Conservation (phyloP, 805 yeast genomes). For the Candida taoyuanica region DNA sequence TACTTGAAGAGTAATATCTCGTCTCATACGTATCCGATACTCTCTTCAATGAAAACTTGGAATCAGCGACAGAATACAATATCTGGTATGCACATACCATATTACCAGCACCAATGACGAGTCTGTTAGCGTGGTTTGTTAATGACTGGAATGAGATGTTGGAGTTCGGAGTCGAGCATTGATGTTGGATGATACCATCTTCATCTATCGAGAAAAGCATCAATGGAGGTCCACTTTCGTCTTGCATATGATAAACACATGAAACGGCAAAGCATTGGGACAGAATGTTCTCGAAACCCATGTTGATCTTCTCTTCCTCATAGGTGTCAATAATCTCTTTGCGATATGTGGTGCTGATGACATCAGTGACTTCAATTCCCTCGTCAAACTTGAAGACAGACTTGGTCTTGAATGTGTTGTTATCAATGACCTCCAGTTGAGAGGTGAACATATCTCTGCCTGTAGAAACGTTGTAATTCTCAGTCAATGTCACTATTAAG, state of each 20-base stretch:
- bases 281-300: conserved; percentile 32
- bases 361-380: conserved; percentile 26
- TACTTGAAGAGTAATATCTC: conserved; percentile 10
- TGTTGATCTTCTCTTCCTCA: conserved; percentile 23
- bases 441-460: conserved; percentile 13
- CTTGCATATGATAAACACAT: conserved; percentile 31
- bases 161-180: conserved; percentile 16
- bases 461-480: conserved; percentile 4
- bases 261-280: conserved; percentile 34
- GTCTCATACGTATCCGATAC: conserved; percentile 22
- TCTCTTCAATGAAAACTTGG: conserved; percentile 27
- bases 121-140: conserved; percentile 26
- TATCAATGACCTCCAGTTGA: conserved; percentile 24
- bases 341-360: conserved; percentile 21
- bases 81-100: conserved; percentile 27
- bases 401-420: conserved; percentile 21
- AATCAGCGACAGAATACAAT: conserved; percentile 31
- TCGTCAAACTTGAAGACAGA: conserved; percentile 16
- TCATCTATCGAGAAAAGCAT: conserved; percentile 34
- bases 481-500: conserved; percentile 19
- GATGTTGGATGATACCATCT: conserved; percentile 28
- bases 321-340: conserved; percentile 21
- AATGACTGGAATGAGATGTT: conserved; percentile 25
- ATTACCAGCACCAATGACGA: conserved; percentile 32
- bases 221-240: conserved; percentile 27